Conservation (phyloP, 2,329 filamentous ascomycete genomes). For the Paraphoma sp. region DNA sequence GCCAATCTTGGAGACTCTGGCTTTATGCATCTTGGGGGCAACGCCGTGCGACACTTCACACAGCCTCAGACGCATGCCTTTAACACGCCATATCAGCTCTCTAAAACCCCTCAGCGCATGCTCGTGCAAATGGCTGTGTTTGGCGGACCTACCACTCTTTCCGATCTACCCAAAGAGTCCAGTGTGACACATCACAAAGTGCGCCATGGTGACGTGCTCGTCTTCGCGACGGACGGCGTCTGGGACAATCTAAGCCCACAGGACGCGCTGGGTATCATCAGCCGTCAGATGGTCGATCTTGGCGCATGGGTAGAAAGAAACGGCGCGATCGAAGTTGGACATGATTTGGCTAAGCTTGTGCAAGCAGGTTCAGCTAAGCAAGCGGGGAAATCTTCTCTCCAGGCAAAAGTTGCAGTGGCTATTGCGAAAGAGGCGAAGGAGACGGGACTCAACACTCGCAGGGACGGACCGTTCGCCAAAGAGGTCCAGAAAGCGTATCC, state of each 20-base stretch:
- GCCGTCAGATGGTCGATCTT: conserved; percentile 72
- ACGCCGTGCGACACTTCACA: conserved; percentile 83
- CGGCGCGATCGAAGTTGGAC: conserved; percentile 59
- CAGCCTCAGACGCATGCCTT: conserved; percentile 93
- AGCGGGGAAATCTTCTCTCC: conserved; percentile 64
- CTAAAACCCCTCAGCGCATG: conserved; percentile 81
- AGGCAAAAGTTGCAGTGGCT: conserved; percentile 78
- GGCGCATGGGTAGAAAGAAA: conserved; percentile 75
- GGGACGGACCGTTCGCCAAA: conserved; percentile 92
- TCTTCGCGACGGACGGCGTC: conserved; percentile 93
- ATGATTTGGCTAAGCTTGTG: conserved; percentile 64
- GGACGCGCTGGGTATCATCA: conserved; percentile 83
- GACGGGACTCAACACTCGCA: conserved; percentile 79
- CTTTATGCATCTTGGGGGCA: conserved; percentile 84
- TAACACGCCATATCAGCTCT: conserved; percentile 96
- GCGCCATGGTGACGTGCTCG: conserved; percentile 88
- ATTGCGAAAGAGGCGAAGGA: conserved; percentile 83
- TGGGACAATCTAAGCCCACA: conserved; percentile 96
- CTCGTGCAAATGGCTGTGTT: conserved; percentile 82
- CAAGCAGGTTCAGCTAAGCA: conserved; percentile 53
- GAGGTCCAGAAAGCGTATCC: conserved; percentile 90
- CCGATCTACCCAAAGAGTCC: conserved; percentile 84
- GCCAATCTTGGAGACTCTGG: conserved; percentile 97
- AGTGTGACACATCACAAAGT: conserved; percentile 78
- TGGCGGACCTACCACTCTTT: conserved; percentile 71